A percentile compares a stretch with the other conserved stretches of the same genome.
Evolutionary conservation across 345 rosid species (phyloP).

Genomic region (Ceriops tagal): DNA sequence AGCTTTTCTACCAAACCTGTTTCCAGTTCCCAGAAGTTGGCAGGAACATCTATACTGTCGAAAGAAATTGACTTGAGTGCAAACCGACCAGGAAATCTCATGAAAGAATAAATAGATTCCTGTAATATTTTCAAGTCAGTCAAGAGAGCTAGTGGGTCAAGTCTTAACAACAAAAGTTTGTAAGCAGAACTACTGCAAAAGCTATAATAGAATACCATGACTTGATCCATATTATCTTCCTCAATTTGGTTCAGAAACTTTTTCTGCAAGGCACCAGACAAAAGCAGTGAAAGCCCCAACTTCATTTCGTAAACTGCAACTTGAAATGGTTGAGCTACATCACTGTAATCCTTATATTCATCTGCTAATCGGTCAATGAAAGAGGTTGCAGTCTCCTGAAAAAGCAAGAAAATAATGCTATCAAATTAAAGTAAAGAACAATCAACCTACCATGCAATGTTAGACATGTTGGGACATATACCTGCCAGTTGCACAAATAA

Average conservation of each 20-base stretch:
- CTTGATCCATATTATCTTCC: conserved; percentile 46
- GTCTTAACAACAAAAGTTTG: background rate
- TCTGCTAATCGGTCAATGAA: conserved; percentile 57
- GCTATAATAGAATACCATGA: conserved; percentile 44
- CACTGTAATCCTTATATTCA: conserved; percentile 62
- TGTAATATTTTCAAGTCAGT: conserved; percentile 36
- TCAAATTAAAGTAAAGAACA: background rate
- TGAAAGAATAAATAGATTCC: conserved; percentile 66
- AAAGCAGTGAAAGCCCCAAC: conserved; percentile 64
- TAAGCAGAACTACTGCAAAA: background rate
- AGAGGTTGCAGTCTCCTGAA: conserved; percentile 67
- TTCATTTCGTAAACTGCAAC: conserved; percentile 92
- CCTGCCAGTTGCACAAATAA: conserved; percentile 83
- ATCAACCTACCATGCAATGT: background rate
- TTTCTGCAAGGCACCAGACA: conserved; percentile 45
- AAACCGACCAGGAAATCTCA: conserved; percentile 72
- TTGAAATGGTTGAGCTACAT: conserved; percentile 82
- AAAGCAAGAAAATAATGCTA: conserved; percentile 25
- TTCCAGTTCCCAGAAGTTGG: conserved; percentile 42
- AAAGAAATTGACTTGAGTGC: conserved; percentile 34
- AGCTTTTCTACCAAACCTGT: conserved; percentile 59
- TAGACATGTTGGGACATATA: conserved; percentile 20
- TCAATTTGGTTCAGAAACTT: conserved; percentile 34
- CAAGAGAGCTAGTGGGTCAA: conserved; percentile 8
- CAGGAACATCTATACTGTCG: conserved; percentile 33